Percentiles rank a stretch among this genome's conserved stretches.
Conservation (phyloP, 148 eudicot genomes). For the Nepenthes mirabilis region DNA sequence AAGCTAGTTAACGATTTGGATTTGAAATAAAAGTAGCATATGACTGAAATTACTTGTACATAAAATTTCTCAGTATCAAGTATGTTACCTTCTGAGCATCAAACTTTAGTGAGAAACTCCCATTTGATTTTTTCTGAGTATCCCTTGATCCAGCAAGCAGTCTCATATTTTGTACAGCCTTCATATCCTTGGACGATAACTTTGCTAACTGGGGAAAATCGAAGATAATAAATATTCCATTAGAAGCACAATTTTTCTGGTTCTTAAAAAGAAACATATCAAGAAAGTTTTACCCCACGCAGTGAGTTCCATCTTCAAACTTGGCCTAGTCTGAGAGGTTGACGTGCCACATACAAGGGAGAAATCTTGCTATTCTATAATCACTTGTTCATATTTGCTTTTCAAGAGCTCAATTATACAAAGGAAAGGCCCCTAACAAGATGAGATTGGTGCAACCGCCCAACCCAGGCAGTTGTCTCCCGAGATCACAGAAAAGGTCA, state of each 20-base stretch:
- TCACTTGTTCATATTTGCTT: no score
- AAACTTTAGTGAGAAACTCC: constrained; percentile 81
- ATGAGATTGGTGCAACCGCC: no score
- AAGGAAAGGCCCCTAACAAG: no score
- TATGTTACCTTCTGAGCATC: constrained; percentile 67
- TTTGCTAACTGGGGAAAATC: constrained; percentile 54
- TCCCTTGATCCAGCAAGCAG: constrained; percentile 53
- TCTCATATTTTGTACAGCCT: constrained; percentile 73
- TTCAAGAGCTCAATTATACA: no score
- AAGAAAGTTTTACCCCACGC: background rate
- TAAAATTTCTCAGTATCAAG: background rate
- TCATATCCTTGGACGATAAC: constrained; percentile 63
- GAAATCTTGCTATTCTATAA: no score
- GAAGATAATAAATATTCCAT: background rate
- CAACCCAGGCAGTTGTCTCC: no score
- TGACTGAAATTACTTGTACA: background rate
- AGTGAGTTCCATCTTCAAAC: background rate
- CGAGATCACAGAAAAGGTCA: no score
- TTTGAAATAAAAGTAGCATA: background rate
- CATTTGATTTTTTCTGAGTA: constrained; percentile 34
- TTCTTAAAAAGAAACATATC: background rate
- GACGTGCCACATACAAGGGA: no score
- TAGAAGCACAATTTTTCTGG: background rate
- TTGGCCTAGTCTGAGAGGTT: background rate
- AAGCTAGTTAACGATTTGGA: background rate